Base-by-base conservation (phyloP, 1,139 yeast species). In the Saccharomycopsis hybrid region DNA sequence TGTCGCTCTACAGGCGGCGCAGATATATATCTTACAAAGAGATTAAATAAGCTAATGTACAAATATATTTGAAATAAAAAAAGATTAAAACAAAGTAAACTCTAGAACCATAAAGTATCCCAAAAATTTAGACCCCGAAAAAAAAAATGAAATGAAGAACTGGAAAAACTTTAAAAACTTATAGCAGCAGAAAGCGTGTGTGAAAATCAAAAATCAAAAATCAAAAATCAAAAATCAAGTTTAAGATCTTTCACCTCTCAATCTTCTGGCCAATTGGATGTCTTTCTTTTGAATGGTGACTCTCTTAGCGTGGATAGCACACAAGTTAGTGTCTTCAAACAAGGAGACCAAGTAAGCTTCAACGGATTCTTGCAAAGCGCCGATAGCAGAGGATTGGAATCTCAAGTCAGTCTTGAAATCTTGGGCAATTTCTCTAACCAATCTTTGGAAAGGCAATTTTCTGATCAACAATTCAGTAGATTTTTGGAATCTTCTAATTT, bases 261-360 rank as follows among this genome's bases (percentile, higher is more conserved):
- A 83, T 79, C 95, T 85, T 76, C 94, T 85, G 60, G 95, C 95
- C 66, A 85, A 81, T 74, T 84, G 90, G 70, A 85, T 85, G 70
- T 85, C 95, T 80, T 85, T 85, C 86, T 85, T 85, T 76, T 85
- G 94, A 71, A 85, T 85, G 60, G 95, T 85, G 65, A 85, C 94
- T 78, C 94, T 83, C 86, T 85, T 85, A 66, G 94, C 94, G 77
- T 85, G 94, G 65, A 85, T 83, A 62, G 94, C 94, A 74, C 94
- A 85, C 74, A 85, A 78, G 80, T 85, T 85, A 64, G 94, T 85
- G 75, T 83, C 94, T 76, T 85, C 88, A 62, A 81, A 81, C 62
- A 81, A 74, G 53, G 86, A 80, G 59, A 72, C 76, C 65, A 85
- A 80, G 82, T 85, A 85, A 60, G 94, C 94, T 77, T 85, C 94